Evolutionary conservation across 805 yeast genomes (phyloP), one percentile per base, ranked within the genome.

Genomic region (Metschnikowia orientalis): DNA sequence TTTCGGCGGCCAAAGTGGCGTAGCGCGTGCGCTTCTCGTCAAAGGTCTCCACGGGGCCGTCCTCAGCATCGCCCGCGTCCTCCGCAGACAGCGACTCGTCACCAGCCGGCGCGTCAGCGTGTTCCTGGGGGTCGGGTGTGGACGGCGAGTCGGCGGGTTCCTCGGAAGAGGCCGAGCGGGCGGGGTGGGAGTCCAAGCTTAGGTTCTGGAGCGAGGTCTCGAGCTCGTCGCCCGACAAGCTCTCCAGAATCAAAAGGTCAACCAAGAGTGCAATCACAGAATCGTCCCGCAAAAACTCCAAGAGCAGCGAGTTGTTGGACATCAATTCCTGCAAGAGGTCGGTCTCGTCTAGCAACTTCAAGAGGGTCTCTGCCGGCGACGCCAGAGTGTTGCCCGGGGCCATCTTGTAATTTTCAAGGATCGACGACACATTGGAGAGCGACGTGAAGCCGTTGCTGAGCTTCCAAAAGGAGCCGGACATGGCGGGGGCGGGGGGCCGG

Each of bases 1-100:
- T 81, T 54, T 92, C 97, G 2, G 95, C 86, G 5, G 95, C 88
- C 23, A 65, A 48, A 6, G 69, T 54, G 18, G 70, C 69, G 37
- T 54, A 55, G 8, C 70, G 53, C 5, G 56, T 53, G 10, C 57
- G 49, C 10, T 49, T 50, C 37, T 63, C 71, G 24, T 61, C 66
- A 6, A 43, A 45, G 1, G 56, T 44, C 23, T 46, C 50, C 8
- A 35, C 32, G 9, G 18, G 28, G 8, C 35, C 34, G 5, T 41
- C 44, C 13, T 39, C 38, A 6, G 32, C 36, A 9, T 26, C 31
- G n/a, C 18, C 37, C 9, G 13, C 32, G 24, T 32, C 32, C 11
- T 35, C 32, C 11, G 19, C 20, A 9, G 17, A 28, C n/a, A 28
- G 29, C 8, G 36, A 26, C n/a, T n/a, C n/a, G n/a, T n/a, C n/a